Evolutionary conservation across 2,329 filamentous ascomycete genomes (phyloP).

Genomic region (Paramyrothecium roridum): DNA sequence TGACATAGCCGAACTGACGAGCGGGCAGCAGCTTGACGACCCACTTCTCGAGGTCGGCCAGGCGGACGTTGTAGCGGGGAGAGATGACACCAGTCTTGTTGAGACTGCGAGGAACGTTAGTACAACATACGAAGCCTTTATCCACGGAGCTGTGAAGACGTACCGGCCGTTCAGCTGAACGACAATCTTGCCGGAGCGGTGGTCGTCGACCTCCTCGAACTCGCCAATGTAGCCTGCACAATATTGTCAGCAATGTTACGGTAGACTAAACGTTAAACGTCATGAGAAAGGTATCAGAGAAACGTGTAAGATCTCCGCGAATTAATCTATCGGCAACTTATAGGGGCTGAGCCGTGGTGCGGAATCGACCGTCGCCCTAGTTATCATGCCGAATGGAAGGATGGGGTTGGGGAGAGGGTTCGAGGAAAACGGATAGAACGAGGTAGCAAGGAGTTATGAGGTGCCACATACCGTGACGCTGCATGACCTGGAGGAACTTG

Average conservation of each 20-base stretch:
- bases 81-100: constrained; percentile 99
- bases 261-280: constrained; percentile 91
- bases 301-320: constrained; percentile 94
- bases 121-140: too few species aligned
- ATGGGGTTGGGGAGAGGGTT: background rate
- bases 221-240: constrained; percentile 91
- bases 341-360: constrained; percentile 94
- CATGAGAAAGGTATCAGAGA: constrained; percentile 64
- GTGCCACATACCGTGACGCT: constrained; percentile 87
- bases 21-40: constrained; percentile 97
- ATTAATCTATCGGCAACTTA: constrained; percentile 99
- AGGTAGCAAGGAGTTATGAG: background rate
- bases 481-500: constrained; percentile 99
- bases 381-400: constrained; percentile 91
- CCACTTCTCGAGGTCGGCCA: constrained; percentile 98
- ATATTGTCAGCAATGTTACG: constrained; percentile 73
- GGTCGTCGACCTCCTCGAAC: constrained; percentile 99
- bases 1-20: constrained; percentile 99
- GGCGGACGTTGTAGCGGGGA: constrained; percentile 98
- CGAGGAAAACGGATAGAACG: background rate
- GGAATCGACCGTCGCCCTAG: constrained; percentile 86
- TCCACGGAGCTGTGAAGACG: constrained; percentile 8
- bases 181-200: constrained; percentile 99
- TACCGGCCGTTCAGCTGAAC: constrained; percentile 95
- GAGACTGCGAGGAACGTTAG: constrained; percentile 40